Evolutionary conservation across 78 protist genomes (phyloP).

Genomic region (Dictyostelium purpureum): DNA sequence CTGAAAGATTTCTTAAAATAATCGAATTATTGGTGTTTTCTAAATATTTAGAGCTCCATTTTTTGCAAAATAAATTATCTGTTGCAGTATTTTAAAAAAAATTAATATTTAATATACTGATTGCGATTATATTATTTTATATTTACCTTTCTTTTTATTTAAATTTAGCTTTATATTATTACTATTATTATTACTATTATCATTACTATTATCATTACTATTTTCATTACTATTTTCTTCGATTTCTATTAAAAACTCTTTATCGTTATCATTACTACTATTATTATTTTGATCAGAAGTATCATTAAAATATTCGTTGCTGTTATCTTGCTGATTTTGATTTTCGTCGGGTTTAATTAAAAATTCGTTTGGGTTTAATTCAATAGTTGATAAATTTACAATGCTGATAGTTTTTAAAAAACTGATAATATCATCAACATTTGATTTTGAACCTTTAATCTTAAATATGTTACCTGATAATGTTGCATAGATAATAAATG

Average conservation of each 20-base stretch:
- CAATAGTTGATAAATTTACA: not conserved
- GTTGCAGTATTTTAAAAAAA: not conserved
- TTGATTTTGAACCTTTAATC: not conserved
- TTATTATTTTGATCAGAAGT: not conserved
- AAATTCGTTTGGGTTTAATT: not conserved
- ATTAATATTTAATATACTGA: not conserved
- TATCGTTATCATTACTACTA: not conserved
- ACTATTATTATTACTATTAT: not conserved
- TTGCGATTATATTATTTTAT: not conserved
- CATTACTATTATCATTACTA: not conserved
- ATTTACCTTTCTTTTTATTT: not conserved
- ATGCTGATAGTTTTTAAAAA: constrained; percentile 35
- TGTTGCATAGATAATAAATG: constrained; percentile 14
- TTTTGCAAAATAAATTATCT: constrained; percentile 38
- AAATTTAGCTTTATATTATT: not conserved
- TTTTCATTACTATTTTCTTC: not conserved
- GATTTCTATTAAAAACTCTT: no score
- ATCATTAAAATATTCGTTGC: no score
- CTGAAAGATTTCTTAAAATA: constrained; percentile 12
- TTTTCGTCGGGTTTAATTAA: not conserved
- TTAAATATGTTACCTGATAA: constrained; percentile 19
- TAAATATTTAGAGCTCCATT: constrained; percentile 38
- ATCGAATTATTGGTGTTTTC: constrained; percentile 1
- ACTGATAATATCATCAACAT: not conserved
- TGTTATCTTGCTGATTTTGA: not conserved